A percentile compares a stretch with the other conserved stretches of the same genome.
phyloP scores from a whole-genome alignment of 2,329 filamentous ascomycete species.

The Fusarium tjaetaba region DNA sequence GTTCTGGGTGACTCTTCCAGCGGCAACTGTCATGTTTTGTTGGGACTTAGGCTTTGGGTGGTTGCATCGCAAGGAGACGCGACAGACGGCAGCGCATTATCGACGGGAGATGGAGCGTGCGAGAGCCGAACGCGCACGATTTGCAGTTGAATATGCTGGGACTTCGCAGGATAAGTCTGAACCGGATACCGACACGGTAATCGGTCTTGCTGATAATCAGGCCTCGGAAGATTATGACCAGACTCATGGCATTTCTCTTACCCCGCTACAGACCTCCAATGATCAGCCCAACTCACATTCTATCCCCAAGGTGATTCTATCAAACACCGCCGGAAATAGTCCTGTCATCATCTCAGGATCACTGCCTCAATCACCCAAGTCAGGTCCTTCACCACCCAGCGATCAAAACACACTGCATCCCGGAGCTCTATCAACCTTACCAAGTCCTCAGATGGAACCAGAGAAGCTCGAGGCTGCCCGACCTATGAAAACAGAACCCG shows the following conservation, averaged over 20 bases:
- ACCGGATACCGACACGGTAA: rapidly evolving
- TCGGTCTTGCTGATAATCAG: neutral
- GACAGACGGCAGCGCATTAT: slow-evolving; percentile 68
- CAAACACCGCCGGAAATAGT: neutral
- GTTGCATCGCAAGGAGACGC: slow-evolving; percentile 69
- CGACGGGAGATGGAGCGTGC: slow-evolving; percentile 47
- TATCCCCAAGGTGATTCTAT: slow-evolving; percentile 4
- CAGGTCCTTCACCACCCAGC: neutral
- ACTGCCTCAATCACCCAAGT: neutral
- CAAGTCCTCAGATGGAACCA: neutral
- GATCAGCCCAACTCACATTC: neutral
- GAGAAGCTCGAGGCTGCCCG: neutral
- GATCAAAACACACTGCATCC: neutral
- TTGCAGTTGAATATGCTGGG: slow-evolving; percentile 1
- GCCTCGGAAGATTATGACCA: neutral
- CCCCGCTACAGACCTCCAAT: neutral
- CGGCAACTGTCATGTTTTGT: slow-evolving; percentile 73
- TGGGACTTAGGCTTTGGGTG: slow-evolving; percentile 75
- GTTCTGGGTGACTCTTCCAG: slow-evolving; percentile 75
- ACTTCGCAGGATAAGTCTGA: neutral
- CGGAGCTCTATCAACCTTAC: neutral
- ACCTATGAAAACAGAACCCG: neutral
- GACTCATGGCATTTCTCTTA: neutral
- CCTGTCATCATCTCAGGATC: slow-evolving; percentile 8
- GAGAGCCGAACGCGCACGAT: slow-evolving; percentile 6